These are phyloP conservation scores for Xerocomus cyaneibrunnescens DNA, from an alignment of 1,284 basidiomycete genomes.

Conservation along the genomic window DNA sequence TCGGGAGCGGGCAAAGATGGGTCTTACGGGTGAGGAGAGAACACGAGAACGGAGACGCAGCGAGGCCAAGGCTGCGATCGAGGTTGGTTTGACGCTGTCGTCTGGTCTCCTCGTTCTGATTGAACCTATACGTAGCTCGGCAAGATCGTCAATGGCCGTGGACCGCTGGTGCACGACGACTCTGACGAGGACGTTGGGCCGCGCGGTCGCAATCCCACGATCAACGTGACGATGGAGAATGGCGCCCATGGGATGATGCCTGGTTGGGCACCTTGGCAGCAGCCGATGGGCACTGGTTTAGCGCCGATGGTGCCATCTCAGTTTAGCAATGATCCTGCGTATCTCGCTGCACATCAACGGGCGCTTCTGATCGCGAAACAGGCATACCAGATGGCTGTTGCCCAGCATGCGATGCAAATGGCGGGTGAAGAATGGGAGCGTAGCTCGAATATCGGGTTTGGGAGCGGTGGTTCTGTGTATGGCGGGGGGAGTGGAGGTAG, in stretches of 20 bases:
- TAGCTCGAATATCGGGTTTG: conserved; percentile 53
- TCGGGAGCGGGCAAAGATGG: conserved; percentile 34
- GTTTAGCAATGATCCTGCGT: conserved; percentile 48
- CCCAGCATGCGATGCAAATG: conserved; percentile 79
- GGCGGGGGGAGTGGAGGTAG: conserved; percentile 35
- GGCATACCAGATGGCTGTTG: conserved; percentile 80
- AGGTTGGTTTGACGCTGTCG: conserved; percentile 47
- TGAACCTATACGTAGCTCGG: conserved; percentile 54
- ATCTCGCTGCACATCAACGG: conserved; percentile 73
- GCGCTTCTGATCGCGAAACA: conserved; percentile 82
- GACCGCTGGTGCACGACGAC: conserved; percentile 53
- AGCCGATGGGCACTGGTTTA: conserved; percentile 29
- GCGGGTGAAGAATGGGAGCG: conserved; percentile 87
- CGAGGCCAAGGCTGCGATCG: conserved; percentile 76
- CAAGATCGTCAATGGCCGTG: conserved; percentile 74
- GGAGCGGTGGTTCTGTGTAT: conserved; percentile 33
- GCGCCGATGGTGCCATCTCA: conserved; percentile 32
- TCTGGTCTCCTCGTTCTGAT: conserved; percentile 4
- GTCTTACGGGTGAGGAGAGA: conserved; percentile 46
- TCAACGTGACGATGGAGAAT: conserved; percentile 48
- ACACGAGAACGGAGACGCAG: conserved; percentile 66
- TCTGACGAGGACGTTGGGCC: conserved; percentile 49
- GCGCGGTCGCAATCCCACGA: conserved; percentile 23
- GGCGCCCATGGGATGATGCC: conserved; percentile 33
- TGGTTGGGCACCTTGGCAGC: conserved; percentile 33